Percentiles rank a stretch among this genome's conserved stretches.
These are phyloP conservation scores for Zygnema cylindricum DNA, from an alignment of 139 green algal species.

Conservation along the genomic window DNA sequence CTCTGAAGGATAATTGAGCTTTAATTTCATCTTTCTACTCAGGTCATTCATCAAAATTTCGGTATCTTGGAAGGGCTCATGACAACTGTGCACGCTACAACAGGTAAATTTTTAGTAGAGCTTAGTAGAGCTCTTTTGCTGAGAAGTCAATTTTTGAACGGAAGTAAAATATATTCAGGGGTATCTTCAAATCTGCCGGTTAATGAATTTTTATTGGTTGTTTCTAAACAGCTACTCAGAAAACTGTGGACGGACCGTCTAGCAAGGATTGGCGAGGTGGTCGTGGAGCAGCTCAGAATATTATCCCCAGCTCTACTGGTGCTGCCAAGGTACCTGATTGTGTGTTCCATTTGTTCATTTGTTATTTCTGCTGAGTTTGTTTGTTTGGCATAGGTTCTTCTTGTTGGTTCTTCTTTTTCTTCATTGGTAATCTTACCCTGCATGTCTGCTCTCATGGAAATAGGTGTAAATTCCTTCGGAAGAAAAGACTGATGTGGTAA, in stretches of 20 bases:
- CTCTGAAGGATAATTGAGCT: not conserved
- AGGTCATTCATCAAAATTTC: conserved; percentile 75
- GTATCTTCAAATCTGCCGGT: not conserved
- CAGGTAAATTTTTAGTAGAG: conserved; percentile 49
- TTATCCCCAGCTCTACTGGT: conserved; percentile 96
- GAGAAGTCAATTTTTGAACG: not conserved
- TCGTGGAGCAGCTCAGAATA: conserved; percentile 86
- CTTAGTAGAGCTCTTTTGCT: not conserved
- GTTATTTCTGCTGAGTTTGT: no score
- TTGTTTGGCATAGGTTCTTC: no score
- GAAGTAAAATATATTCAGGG: not conserved
- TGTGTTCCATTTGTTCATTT: no score
- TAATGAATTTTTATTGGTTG: not conserved
- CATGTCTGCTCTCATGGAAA: no score
- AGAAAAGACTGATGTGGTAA: no score
- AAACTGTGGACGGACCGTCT: conserved; percentile 94
- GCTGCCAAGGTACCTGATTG: conserved; percentile 90
- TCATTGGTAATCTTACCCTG: no score
- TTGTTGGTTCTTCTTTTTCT: no score
- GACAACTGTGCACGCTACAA: conserved; percentile 94
- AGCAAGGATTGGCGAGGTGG: conserved; percentile 97
- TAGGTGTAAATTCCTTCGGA: no score
- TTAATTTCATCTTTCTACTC: conserved; percentile 5
- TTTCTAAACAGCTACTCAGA: conserved; percentile 82
- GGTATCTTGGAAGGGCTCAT: conserved; percentile 80